These are phyloP conservation scores for Plantago coronopus DNA, from an alignment of 305 asterid species.

Conservation along the genomic window DNA sequence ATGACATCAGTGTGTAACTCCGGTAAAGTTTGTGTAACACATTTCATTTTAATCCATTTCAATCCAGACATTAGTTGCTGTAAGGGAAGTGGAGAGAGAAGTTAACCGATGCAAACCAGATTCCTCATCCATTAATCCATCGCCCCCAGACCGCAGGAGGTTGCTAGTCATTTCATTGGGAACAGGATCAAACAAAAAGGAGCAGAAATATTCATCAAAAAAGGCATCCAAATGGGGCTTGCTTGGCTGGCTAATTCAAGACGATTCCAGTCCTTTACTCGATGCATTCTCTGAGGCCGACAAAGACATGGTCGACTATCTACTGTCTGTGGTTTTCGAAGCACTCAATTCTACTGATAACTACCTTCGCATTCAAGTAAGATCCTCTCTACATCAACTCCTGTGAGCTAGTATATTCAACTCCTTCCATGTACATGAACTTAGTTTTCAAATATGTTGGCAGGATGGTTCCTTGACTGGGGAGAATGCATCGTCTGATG, in stretches of 20 bases:
- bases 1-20: neutral
- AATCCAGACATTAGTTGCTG: neutral
- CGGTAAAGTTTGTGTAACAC: neutral
- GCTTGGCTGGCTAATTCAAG: constrained; percentile 47
- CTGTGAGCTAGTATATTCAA: neutral
- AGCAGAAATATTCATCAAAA: constrained; percentile 36
- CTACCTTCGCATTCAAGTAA: constrained; percentile 65
- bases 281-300: constrained; percentile 40
- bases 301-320: constrained; percentile 50
- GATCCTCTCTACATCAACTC: neutral
- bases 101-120: neutral
- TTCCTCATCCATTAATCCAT: neutral
- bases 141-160: constrained; percentile 23
- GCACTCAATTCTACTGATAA: constrained; percentile 29
- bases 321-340: constrained; percentile 34
- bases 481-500: constrained; percentile 29
- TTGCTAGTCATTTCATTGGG: constrained; percentile 55
- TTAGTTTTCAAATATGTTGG: neutral
- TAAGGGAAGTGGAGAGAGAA: constrained; percentile 10
- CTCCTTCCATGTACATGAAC: neutral
- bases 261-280: constrained; percentile 31
- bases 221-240: constrained; percentile 45
- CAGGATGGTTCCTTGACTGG: constrained; percentile 49
- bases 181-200: constrained; percentile 43
- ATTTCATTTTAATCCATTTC: neutral